A percentile compares a stretch with the other conserved stretches of the same genome.
phyloP scores from a whole-genome alignment of 2,329 filamentous ascomycete species.

The Fusarium sp. region DNA sequence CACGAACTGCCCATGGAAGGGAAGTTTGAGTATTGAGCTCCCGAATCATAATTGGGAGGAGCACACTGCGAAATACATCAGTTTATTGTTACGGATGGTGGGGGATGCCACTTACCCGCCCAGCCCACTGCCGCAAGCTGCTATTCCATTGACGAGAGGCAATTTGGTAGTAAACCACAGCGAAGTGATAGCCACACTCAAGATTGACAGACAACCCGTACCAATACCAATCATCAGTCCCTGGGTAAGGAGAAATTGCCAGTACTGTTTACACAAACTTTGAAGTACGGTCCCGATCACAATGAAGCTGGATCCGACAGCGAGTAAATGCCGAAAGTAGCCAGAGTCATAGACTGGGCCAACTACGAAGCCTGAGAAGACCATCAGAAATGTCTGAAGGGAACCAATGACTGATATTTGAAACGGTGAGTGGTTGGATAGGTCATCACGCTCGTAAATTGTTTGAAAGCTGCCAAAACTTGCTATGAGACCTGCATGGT shows the following conservation, averaged over 20 bases:
- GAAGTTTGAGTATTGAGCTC: constrained; percentile 10
- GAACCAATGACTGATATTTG: constrained; percentile 47
- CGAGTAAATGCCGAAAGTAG: constrained; percentile 39
- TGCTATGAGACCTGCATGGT: constrained; percentile 37
- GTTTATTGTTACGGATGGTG: rapidly evolving
- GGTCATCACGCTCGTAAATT: constrained; percentile 41
- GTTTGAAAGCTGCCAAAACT: constrained; percentile 48
- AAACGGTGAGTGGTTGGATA: constrained; percentile 25
- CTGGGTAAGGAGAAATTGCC: constrained; percentile 85
- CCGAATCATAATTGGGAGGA: constrained; percentile 43
- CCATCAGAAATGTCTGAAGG: constrained; percentile 44
- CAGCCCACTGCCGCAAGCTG: constrained; percentile 78
- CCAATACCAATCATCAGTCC: constrained; percentile 80
- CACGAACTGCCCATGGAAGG: constrained; percentile 28
- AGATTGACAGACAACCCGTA: constrained; percentile 83
- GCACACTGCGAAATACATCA: constrained; percentile 8
- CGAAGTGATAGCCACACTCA: constrained; percentile 80
- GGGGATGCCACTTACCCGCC: constrained; percentile 62
- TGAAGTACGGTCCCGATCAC: constrained; percentile 41
- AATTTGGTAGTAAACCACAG: constrained; percentile 82
- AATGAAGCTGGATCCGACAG: constrained; percentile 32
- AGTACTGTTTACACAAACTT: constrained; percentile 65
- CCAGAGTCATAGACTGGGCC: constrained; percentile 44
- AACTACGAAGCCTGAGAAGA: constrained; percentile 44
- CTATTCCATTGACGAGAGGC: constrained; percentile 83